A percentile compares a stretch with the other conserved stretches of the same genome.
phyloP scores from a whole-genome alignment of 2,329 filamentous ascomycete genomes.

The Claviceps paspali region DNA sequence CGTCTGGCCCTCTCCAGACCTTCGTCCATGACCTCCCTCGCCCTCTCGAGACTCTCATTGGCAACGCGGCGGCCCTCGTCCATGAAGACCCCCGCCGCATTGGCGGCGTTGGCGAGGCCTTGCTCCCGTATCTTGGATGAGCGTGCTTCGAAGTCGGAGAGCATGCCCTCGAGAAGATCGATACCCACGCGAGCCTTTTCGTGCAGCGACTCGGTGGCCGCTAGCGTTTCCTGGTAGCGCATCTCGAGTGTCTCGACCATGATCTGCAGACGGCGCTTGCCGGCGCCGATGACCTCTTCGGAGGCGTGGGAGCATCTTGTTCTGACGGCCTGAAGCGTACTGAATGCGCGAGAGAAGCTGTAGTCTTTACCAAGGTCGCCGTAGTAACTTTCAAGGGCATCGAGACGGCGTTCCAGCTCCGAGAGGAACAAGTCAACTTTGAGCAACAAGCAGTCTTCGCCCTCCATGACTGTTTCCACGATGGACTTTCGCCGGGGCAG shows the following conservation, averaged over 20 bases:
- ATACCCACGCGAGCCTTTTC: conserved; percentile 85
- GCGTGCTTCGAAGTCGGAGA: conserved; percentile 71
- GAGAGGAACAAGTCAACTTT: conserved; percentile 68
- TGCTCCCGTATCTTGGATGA: conserved; percentile 68
- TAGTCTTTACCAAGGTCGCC: conserved; percentile 71
- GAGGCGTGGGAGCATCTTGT: conserved; percentile 81
- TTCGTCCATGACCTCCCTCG: conserved; percentile 63
- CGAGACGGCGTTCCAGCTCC: conserved; percentile 73
- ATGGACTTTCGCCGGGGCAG: conserved; percentile 41
- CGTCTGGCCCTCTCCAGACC: conserved; percentile 69
- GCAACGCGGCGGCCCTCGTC: conserved; percentile 67
- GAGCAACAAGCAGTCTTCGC: conserved; percentile 44
- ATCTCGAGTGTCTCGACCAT: conserved; percentile 86
- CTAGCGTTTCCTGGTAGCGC: conserved; percentile 74
- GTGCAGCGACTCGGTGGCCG: conserved; percentile 71
- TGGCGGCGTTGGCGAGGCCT: conserved; percentile 51
- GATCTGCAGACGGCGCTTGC: conserved; percentile 67
- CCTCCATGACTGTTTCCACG: conserved; percentile 45
- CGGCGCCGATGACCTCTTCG: conserved; percentile 77
- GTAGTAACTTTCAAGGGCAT: conserved; percentile 82
- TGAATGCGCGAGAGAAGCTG: conserved; percentile 70
- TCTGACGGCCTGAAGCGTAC: conserved; percentile 72
- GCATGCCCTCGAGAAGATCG: conserved; percentile 68
- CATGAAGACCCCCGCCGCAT: conserved; percentile 56
- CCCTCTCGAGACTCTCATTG: conserved; percentile 61